Conservation (phyloP, 192 early-diverging fungal species). For the Polychytrium aggregatum region DNA sequence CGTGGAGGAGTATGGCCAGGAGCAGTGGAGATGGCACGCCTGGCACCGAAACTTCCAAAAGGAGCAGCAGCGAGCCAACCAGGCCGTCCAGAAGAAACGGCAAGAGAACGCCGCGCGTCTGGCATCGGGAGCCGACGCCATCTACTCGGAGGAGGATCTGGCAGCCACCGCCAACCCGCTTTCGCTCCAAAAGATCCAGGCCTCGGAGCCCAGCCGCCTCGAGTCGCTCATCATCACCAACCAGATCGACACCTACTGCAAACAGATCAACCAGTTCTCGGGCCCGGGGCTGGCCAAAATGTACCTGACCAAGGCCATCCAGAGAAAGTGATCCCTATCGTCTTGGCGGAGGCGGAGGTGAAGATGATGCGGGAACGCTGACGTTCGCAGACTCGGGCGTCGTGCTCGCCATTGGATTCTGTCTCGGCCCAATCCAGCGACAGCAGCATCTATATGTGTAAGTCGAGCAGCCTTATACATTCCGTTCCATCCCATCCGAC, state of each 20-base stretch:
- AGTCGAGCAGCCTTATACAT: no score
- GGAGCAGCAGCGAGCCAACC: constrained; percentile 70
- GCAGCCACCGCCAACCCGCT: constrained; percentile 43
- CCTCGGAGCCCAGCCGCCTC: constrained; percentile 81
- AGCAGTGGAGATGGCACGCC: constrained; percentile 84
- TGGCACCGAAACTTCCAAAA: constrained; percentile 87
- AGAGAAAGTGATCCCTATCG: constrained; percentile 2
- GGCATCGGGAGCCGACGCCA: constrained; percentile 50
- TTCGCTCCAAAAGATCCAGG: constrained; percentile 47
- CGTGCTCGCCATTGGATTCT: no score
- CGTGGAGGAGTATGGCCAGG: constrained; percentile 82
- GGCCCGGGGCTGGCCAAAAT: constrained; percentile 91
- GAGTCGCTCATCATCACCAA: constrained; percentile 80
- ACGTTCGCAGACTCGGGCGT: no score
- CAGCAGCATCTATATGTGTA: no score
- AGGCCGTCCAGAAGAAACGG: constrained; percentile 46
- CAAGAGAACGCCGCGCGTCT: constrained; percentile 63
- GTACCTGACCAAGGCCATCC: constrained; percentile 44
- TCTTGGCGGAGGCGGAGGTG: no score
- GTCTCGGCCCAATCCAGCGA: no score
- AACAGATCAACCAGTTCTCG: constrained; percentile 86
- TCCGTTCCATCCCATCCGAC: no score
- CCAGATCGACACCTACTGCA: constrained; percentile 86
- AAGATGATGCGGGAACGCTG: no score
- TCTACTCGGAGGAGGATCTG: constrained; percentile 69